Percentiles rank a stretch among this genome's conserved stretches.
Evolutionary conservation across 768 basidiomycete genomes (phyloP).

Genomic region (Boletus barrowsii): DNA sequence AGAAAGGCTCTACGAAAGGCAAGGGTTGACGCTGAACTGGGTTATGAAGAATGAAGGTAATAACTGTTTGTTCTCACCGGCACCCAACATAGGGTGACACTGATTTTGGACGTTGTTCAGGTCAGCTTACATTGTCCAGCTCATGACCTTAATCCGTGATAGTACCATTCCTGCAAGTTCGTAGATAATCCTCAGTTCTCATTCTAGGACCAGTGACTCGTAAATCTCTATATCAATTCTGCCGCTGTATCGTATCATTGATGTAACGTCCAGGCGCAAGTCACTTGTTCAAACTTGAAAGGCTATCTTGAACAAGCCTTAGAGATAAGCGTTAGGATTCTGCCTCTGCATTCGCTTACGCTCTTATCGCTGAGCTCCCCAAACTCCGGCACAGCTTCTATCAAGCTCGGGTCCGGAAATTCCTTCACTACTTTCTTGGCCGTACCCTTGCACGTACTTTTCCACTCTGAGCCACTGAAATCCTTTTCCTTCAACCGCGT

Average conservation of each 20-base stretch:
- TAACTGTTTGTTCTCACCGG: not conserved
- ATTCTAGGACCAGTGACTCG: not conserved
- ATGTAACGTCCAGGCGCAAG: conserved; percentile 3
- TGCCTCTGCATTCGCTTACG: conserved; percentile 19
- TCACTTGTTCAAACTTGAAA: not conserved
- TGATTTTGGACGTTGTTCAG: not conserved
- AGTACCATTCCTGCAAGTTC: not conserved
- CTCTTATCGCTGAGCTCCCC: conserved; percentile 8
- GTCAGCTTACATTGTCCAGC: not conserved
- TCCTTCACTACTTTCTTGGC: conserved; percentile 7
- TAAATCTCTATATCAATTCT: not conserved
- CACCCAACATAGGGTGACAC: not conserved
- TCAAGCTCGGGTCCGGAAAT: conserved; percentile 11
- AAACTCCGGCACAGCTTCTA: conserved; percentile 21
- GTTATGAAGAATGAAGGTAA: conserved; percentile 41
- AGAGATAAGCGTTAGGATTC: conserved; percentile 22
- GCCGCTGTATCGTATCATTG: not conserved
- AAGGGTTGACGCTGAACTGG: conserved; percentile 64
- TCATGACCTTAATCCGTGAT: not conserved
- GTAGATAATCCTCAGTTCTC: not conserved
- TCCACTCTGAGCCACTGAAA: conserved; percentile 13
- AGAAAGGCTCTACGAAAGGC: conserved; percentile 52
- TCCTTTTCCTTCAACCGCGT: conserved; percentile 12
- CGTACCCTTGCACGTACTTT: conserved; percentile 4
- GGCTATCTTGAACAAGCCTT: not conserved